These are phyloP conservation scores for Cladosporium halotolerans DNA, from an alignment of 2,329 filamentous ascomycete species.

Conservation along the genomic window DNA sequence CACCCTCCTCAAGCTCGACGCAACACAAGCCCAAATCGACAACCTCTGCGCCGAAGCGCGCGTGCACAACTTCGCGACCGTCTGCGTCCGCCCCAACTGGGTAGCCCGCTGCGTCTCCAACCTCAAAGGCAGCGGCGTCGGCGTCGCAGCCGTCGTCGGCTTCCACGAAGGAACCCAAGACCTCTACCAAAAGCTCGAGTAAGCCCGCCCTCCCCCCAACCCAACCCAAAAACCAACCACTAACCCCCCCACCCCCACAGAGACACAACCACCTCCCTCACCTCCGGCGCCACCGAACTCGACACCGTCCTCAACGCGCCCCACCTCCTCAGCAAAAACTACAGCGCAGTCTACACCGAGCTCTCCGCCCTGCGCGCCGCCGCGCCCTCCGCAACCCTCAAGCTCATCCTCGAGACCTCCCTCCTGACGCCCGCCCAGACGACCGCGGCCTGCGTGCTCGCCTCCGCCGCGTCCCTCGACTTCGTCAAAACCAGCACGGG, in stretches of 20 bases:
- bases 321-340: slow-evolving; percentile 36
- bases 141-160: slow-evolving; percentile 52
- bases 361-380: slow-evolving; percentile 46
- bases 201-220: slow-evolving; percentile 3
- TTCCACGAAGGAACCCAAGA: slow-evolving; percentile 55
- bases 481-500: slow-evolving; percentile 58
- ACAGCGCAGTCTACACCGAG: slow-evolving; percentile 47
- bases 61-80: slow-evolving; percentile 44
- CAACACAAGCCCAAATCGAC: slow-evolving; percentile 45
- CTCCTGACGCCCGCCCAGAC: slow-evolving; percentile 45
- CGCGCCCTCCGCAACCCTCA: slow-evolving; percentile 39
- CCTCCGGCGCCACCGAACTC: slow-evolving; percentile 49
- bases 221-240: neutral
- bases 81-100: slow-evolving; percentile 51
- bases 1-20: slow-evolving; percentile 45
- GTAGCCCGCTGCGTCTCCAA: slow-evolving; percentile 46
- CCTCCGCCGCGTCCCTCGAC: slow-evolving; percentile 48
- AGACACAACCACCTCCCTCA: slow-evolving; percentile 46
- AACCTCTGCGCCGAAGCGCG: slow-evolving; percentile 50
- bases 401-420: slow-evolving; percentile 56
- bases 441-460: slow-evolving; percentile 48
- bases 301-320: slow-evolving; percentile 55
- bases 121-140: slow-evolving; percentile 43
- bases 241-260: slow-evolving; percentile 9
- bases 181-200: slow-evolving; percentile 43